phyloP scores from a whole-genome alignment of 441 rosid species.

The Lagerstroemia fauriei region DNA sequence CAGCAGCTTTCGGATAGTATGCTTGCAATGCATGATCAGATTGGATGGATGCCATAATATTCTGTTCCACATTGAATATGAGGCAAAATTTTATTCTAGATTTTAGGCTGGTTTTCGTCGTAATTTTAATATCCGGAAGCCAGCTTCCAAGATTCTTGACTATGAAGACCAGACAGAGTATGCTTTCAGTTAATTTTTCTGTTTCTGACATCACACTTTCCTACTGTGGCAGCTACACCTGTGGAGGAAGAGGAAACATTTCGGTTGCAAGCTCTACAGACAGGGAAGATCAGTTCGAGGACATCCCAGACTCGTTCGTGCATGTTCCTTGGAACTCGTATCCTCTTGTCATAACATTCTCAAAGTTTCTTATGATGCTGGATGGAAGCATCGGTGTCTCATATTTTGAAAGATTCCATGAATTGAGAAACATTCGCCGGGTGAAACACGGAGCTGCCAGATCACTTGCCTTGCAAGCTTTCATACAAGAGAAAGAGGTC shows the following conservation, averaged over 20 bases:
- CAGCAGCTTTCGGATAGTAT: too few species aligned
- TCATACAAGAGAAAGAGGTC: slow-evolving; percentile 49
- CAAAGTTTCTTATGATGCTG: slow-evolving; percentile 60
- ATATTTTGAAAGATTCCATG: slow-evolving; percentile 46
- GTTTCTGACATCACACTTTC: not conserved
- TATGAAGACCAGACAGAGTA: too few species aligned
- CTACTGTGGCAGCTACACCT: slow-evolving; percentile 35
- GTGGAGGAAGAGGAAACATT: slow-evolving; percentile 27
- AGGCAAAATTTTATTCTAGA: not conserved
- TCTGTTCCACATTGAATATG: not conserved
- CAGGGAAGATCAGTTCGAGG: slow-evolving; percentile 38
- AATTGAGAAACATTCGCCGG: slow-evolving; percentile 28
- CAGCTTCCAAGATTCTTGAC: not conserved
- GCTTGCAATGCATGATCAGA: too few species aligned
- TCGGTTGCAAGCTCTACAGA: slow-evolving; percentile 34
- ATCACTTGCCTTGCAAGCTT: slow-evolving; percentile 34
- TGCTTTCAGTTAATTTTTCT: too few species aligned
- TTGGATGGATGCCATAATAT: not conserved
- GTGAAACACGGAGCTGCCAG: slow-evolving; percentile 25
- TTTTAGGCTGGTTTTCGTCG: too few species aligned
- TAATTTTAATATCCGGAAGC: not conserved
- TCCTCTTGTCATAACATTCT: slow-evolving; percentile 54
- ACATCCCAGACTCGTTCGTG: slow-evolving; percentile 47
- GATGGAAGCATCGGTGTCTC: slow-evolving; percentile 55
- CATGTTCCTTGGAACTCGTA: slow-evolving; percentile 33